Percentiles rank a stretch among this genome's conserved stretches.
Evolutionary conservation across 306 rosid species (phyloP).

Genomic region (Prosopis cineraria): DNA sequence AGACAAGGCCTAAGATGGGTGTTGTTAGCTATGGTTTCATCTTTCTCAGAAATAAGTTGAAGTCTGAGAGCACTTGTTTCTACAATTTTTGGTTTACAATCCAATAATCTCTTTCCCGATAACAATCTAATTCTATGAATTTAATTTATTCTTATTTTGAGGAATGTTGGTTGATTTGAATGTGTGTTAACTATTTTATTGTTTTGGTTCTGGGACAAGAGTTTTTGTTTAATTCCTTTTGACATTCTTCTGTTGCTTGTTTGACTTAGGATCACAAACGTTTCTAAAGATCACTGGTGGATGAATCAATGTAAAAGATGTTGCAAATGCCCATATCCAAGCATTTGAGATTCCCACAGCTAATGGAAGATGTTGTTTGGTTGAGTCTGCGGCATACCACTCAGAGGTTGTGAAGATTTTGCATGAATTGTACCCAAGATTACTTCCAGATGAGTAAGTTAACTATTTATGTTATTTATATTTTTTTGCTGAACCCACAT

Average conservation of each 20-base stretch:
- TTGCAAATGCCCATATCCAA: not conserved
- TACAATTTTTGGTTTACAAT: not conserved
- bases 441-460: not conserved
- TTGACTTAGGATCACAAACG: not conserved
- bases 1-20: not conserved
- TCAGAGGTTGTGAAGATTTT: not conserved
- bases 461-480: not conserved
- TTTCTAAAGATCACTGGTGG: not conserved
- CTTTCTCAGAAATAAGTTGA: not conserved
- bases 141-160: not conserved
- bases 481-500: too few species aligned
- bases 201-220: not conserved
- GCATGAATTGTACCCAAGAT: not conserved
- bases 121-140: not conserved
- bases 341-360: conserved; percentile 18
- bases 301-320: conserved; percentile 2
- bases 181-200: not conserved
- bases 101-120: too few species aligned
- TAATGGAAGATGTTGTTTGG: conserved; percentile 10
- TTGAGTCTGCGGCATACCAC: not conserved
- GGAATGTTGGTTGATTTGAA: not conserved
- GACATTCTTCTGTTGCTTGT: not conserved
- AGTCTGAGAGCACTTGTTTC: not conserved
- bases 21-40: not conserved
- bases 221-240: not conserved